Conservation (phyloP, 176 grass and related monocot species). For the Oryza brachyantha region DNA sequence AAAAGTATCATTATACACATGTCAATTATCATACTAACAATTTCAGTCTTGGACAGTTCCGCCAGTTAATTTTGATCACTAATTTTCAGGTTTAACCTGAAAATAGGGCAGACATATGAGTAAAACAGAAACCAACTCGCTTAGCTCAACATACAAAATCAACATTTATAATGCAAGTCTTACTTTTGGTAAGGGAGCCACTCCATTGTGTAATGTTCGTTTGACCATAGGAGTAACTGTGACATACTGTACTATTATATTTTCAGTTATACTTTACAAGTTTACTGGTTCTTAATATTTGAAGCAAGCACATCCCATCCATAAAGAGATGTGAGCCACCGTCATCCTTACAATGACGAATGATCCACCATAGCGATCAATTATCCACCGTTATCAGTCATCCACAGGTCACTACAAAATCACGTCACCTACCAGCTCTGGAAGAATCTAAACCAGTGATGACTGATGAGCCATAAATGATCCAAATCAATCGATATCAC, state of each 20-base stretch:
- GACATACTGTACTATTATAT: background rate
- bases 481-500: background rate
- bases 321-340: slow-evolving; percentile 6
- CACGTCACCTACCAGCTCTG: background rate
- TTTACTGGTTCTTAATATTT: background rate
- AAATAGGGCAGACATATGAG: background rate
- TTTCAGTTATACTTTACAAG: background rate
- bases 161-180: background rate
- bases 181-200: background rate
- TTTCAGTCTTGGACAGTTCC: background rate
- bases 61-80: background rate
- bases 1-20: background rate
- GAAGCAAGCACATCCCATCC: background rate
- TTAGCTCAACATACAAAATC: background rate
- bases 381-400: background rate
- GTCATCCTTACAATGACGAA: background rate
- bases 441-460: slow-evolving; percentile 27
- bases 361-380: background rate
- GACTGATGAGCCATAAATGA: background rate
- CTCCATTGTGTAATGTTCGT: background rate
- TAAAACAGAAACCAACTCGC: background rate
- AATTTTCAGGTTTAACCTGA: background rate
- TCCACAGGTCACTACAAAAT: slow-evolving; percentile 7
- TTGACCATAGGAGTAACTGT: background rate
- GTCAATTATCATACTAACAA: background rate